phyloP scores from a whole-genome alignment of 257 asterid genomes.

The Anisodus acutangulus region DNA sequence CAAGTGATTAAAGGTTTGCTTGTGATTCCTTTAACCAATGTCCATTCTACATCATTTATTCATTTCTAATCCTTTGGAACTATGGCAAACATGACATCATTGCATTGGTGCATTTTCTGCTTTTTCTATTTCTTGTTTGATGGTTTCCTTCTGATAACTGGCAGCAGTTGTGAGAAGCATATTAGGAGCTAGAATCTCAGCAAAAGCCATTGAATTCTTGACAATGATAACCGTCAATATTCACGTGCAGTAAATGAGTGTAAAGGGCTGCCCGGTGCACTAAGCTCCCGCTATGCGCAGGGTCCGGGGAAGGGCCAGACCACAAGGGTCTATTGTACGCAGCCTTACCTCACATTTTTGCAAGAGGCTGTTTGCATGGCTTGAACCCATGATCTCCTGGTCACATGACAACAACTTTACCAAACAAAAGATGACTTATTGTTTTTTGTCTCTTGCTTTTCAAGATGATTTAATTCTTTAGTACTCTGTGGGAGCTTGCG shows the following conservation, averaged over 20 bases:
- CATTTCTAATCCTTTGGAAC: slow-evolving; percentile 23
- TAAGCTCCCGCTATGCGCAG: too few relatives aligned
- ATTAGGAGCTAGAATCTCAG: background rate
- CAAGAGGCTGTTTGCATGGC: too few relatives aligned
- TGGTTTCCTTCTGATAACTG: background rate
- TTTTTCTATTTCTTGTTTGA: background rate
- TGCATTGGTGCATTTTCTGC: background rate
- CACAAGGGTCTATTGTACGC: too few relatives aligned
- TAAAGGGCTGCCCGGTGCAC: background rate
- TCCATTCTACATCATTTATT: slow-evolving; percentile 26
- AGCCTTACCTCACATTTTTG: too few relatives aligned
- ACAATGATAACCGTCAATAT: background rate
- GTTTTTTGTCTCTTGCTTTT: slow-evolving; percentile 11
- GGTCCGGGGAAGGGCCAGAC: too few relatives aligned
- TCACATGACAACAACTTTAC: background rate
- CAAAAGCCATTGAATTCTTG: background rate
- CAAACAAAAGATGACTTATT: slow-evolving; percentile 3
- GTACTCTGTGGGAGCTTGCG: background rate
- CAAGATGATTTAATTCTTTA: background rate
- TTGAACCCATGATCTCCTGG: too few relatives aligned
- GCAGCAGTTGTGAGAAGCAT: background rate
- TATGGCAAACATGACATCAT: slow-evolving; percentile 2
- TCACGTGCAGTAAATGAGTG: background rate
- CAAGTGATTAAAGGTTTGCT: slow-evolving; percentile 88
- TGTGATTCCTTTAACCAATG: background rate